Evolutionary conservation across 345 rosid species (phyloP), one percentile per base, ranked within the genome.

Genomic region (Laguncularia racemosa): DNA sequence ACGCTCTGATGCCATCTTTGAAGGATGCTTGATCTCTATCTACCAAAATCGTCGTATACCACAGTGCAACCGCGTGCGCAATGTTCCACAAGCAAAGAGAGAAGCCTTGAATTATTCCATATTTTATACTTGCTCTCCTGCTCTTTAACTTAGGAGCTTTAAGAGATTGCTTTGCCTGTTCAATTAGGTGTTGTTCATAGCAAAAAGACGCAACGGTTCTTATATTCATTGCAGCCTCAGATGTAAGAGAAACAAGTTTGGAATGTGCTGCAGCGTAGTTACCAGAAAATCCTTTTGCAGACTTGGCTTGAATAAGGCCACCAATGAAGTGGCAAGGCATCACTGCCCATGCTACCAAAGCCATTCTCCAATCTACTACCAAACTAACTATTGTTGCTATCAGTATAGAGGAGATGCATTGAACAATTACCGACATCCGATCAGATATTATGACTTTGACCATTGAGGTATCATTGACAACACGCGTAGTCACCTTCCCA

Each of bases 311-410:
- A 63, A 85, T 74, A 18, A 82, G 67, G 56, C 88, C 91, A 12
- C 91, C 85, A 18, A 85, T 78, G 77, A 85, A 85, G 71, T 85
- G 88, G 71, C 88, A 80, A 26, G 91, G 91, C 91, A 85, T 85
- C 64, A 85, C 88, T 16, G 91, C 91, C 91, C 85, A 82, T 52
- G 88, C 79, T 49, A 82, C 88, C 43, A 82, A 73, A 20, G 59
- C 78, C 91, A 85, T 85, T 57, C 81, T 78, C 85, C 88, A 82
- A 55, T 73, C 33, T n/a, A 67, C 85, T 15, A 44, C 2, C 68
- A 78, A 46, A 74, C 87, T 84, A 44, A 81, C 88, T 6, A 72
- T 40, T 11, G 85, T 85, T 33, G 88, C 91, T 6, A 80, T 85
- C 58, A 80, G 59, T 59, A 82, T 82, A 55, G 91, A 85, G 56